Percentiles rank a stretch among this genome's conserved stretches.
These are phyloP conservation scores for Veloporphyrellus conicus DNA, from an alignment of 1,284 basidiomycete species.

Conservation along the genomic window DNA sequence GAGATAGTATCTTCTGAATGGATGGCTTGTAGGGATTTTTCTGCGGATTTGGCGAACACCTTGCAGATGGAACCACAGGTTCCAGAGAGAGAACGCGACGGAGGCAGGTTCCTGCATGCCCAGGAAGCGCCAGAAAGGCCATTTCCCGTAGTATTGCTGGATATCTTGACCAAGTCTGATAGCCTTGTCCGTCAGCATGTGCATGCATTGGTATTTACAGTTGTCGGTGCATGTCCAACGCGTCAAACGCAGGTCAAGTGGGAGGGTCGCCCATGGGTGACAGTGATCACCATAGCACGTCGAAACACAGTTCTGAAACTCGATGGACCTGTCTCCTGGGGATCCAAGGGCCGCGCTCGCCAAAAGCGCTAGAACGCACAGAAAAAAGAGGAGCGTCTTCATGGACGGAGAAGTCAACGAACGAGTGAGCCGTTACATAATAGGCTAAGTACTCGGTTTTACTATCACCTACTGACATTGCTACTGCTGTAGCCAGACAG, in stretches of 20 bases:
- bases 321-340: slow-evolving; percentile 55
- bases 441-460: too few relatives aligned
- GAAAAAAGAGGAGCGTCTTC: slow-evolving; percentile 10
- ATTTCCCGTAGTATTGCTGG: slow-evolving; percentile 93
- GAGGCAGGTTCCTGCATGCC: slow-evolving; percentile 95
- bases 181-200: slow-evolving; percentile 69
- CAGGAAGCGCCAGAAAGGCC: slow-evolving; percentile 84
- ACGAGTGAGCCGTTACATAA: slow-evolving; percentile 15
- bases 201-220: slow-evolving; percentile 89
- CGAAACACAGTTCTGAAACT: slow-evolving; percentile 52
- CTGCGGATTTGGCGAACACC: slow-evolving; percentile 51
- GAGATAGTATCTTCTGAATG: slow-evolving; percentile 69
- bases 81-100: slow-evolving; percentile 83
- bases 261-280: slow-evolving; percentile 33
- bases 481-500: too few relatives aligned
- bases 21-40: slow-evolving; percentile 54
- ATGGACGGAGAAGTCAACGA: neutral
- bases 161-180: slow-evolving; percentile 41
- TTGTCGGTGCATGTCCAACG: slow-evolving; percentile 80
- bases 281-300: slow-evolving; percentile 38
- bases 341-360: slow-evolving; percentile 34
- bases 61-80: slow-evolving; percentile 69
- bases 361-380: slow-evolving; percentile 15
- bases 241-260: slow-evolving; percentile 51
- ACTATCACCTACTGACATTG: too few relatives aligned